These are phyloP conservation scores for Platanthera zijinensis DNA, from an alignment of 106 monocot species.

Conservation along the genomic window DNA sequence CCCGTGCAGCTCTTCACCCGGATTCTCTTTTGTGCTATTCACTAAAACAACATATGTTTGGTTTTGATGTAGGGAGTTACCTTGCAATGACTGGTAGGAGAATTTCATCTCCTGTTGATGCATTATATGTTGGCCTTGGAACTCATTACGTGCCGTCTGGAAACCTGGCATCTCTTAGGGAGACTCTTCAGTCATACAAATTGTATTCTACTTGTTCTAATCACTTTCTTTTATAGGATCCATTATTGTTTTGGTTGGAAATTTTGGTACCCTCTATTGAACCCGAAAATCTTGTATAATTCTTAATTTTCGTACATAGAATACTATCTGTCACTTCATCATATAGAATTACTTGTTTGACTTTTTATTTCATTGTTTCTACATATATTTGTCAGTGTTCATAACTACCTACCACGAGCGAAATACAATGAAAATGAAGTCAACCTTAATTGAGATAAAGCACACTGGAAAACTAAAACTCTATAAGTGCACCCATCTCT, in stretches of 20 bases:
- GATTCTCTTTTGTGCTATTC: not conserved
- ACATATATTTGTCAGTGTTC: no score
- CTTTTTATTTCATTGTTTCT: not conserved
- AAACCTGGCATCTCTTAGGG: constrained; percentile 59
- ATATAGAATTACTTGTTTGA: not conserved
- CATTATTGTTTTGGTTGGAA: not conserved
- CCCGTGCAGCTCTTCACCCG: not conserved
- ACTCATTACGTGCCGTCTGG: constrained; percentile 79
- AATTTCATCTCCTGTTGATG: constrained; percentile 90
- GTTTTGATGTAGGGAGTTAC: constrained; percentile 53
- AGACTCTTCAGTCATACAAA: constrained; percentile 37
- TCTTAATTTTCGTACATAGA: not conserved
- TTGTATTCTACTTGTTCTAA: constrained; percentile 39
- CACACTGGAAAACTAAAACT: no score
- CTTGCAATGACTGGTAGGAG: constrained; percentile 87
- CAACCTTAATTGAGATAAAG: no score
- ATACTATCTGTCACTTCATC: not conserved
- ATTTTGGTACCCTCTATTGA: not conserved
- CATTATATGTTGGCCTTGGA: constrained; percentile 79
- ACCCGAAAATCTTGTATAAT: not conserved
- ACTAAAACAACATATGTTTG: not conserved
- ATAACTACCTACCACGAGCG: no score
- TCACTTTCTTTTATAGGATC: not conserved
- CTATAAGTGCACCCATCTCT: no score
- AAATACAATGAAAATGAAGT: no score